These are phyloP conservation scores for Scheffersomyces stambukii DNA, from an alignment of 1,139 yeast species.

Conservation along the genomic window DNA sequence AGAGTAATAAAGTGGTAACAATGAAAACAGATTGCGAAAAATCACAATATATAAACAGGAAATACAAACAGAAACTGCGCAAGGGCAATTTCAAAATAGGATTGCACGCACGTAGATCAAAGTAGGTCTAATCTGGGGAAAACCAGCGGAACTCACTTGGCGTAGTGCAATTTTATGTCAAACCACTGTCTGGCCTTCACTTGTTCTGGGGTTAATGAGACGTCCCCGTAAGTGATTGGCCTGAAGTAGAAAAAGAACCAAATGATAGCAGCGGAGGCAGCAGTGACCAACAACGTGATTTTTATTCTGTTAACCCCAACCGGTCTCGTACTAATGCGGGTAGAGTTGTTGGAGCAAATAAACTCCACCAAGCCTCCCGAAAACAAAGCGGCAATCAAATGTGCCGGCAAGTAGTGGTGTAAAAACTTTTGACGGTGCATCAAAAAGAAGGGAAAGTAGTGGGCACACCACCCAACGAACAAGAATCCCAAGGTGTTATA, in stretches of 20 bases:
- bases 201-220: conserved; percentile 57
- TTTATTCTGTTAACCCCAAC: conserved; percentile 23
- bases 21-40: neutral
- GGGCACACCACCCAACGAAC: conserved; percentile 82
- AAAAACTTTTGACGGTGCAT: conserved; percentile 92
- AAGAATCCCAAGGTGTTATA: conserved; percentile 83
- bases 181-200: conserved; percentile 77
- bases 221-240: conserved; percentile 84
- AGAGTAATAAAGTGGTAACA: neutral
- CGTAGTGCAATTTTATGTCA: conserved; percentile 76
- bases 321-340: conserved; percentile 14
- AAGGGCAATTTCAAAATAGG: neutral
- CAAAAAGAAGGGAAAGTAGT: conserved; percentile 84
- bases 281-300: conserved; percentile 30
- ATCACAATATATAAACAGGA: neutral
- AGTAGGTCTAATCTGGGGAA: too few species aligned
- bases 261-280: conserved; percentile 45
- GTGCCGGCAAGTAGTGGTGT: conserved; percentile 97
- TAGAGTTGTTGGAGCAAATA: conserved; percentile 60
- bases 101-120: too few species aligned
- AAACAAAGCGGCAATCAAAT: conserved; percentile 79
- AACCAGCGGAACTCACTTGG: conserved; percentile 62
- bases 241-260: conserved; percentile 71
- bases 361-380: conserved; percentile 82
- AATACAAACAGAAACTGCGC: neutral